Conservation (phyloP, 2,329 filamentous ascomycete genomes). For the Scedosporium dehoogii region DNA sequence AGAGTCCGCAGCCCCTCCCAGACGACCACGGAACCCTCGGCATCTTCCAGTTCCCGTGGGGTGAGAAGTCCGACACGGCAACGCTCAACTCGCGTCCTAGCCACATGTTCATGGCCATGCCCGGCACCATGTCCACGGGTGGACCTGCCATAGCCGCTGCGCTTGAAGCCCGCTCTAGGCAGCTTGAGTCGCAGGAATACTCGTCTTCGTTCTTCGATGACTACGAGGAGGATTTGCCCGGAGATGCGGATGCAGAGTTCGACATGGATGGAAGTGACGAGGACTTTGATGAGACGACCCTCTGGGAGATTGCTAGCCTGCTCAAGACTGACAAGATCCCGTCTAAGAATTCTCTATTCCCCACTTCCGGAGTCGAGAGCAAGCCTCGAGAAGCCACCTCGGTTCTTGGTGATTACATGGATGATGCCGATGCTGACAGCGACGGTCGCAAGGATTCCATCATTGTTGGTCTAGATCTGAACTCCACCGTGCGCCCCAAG, state of each 20-base stretch:
- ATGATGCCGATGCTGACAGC: constrained; percentile 21
- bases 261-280: constrained; percentile 32
- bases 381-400: not conserved
- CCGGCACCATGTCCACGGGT: constrained; percentile 39
- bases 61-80: constrained; percentile 49
- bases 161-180: constrained; percentile 22
- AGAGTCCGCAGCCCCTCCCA: constrained; percentile 49
- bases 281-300: constrained; percentile 49
- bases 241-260: constrained; percentile 22
- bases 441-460: constrained; percentile 17
- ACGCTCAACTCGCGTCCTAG: constrained; percentile 26
- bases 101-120: constrained; percentile 34
- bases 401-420: constrained; percentile 6
- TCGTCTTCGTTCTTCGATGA: constrained; percentile 50
- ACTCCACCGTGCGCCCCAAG: constrained; percentile 8
- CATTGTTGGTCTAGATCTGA: constrained; percentile 22
- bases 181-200: constrained; percentile 29
- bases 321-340: constrained; percentile 42
- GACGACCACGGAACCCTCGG: constrained; percentile 50
- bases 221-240: constrained; percentile 40
- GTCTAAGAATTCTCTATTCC: constrained; percentile 40
- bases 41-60: constrained; percentile 58
- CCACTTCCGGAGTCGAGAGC: constrained; percentile 16
- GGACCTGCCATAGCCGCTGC: constrained; percentile 19
- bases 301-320: constrained; percentile 55